Evolutionary conservation across 2,329 filamentous ascomycete genomes (phyloP), one percentile per base, ranked within the genome.

Genomic region (Fusarium sarcochroum): DNA sequence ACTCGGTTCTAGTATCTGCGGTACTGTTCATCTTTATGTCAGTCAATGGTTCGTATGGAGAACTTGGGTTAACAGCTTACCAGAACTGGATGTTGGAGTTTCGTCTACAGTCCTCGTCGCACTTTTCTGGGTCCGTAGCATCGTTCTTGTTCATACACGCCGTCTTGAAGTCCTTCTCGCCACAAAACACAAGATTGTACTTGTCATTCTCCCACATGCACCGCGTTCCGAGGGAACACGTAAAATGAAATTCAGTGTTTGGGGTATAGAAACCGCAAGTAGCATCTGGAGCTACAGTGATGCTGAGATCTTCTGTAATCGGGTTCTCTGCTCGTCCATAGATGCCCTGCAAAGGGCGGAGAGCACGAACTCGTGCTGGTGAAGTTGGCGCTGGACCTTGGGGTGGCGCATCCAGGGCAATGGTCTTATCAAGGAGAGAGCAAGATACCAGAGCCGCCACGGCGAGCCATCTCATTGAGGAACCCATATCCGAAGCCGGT

Each of bases 201-300:
- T 66, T 69, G 20, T 58, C 38, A 13, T 65, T 55, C 27, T 69
- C 66, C 25, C 59, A 69, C 52, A 69, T 52, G 34, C 66, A 69
- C 13, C 20, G 60, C 11, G 44, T 35, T 21, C 52, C 35, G 8
- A 23, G 23, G 11, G 35, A 17, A 23, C 66, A 69, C 17, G 51
- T 62, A 48, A 65, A 66, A 27, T 35, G 44, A 38, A 48, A 66
- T 6, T 37, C 30, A 7, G 47, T 65, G 17, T 45, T 21, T 13
- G 65, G 60, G 3, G 52, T 50, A 10, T 53, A 63, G 18, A 14
- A 37, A 13, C 66, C 66, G 17, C 66, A 69, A 13, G 59, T 52
- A 7, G 48, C 58, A 20, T 69, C 58, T 5, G 42, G 48, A 6
- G 66, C 66, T 4, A 69, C 57, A 7, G 38, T 49, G 11, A 54